Base-by-base conservation (phyloP, 768 basidiomycete genomes). In the Neoboletus brunneissimus region DNA sequence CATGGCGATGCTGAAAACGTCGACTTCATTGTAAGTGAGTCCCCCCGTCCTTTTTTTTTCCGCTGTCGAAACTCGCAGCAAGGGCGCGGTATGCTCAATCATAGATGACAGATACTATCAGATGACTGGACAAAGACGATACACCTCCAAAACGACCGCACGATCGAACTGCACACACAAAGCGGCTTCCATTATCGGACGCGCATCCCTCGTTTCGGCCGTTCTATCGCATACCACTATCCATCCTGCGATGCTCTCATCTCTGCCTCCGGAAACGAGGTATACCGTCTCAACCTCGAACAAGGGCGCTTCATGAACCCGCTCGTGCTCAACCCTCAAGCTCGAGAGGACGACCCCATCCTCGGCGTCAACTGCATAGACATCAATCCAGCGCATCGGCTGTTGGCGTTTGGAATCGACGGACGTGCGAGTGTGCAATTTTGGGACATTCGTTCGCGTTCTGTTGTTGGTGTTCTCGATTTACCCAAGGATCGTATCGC, bases 101-200 rank as follows among this genome's bases (percentile, higher is more conserved):
- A 38, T 38, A 27, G 15, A 44, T 38, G 57, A 8, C 72, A 97
- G 94, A 87, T 93, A 64, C 79, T 98, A 9, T 98, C 95, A 1
- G 91, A 95, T 67, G 96, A 98, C 77, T 98, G 96, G 96, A 98
- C 96, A 8, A 98, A 98, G 71, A 88, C 91, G n/a, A 80, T 98
- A 59, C 94, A 97, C 70, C 81, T 99, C 2, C 97, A 98, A 80
- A 88, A 88, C 48, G 94, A 98, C 76, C 87, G 97, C n/a, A 91
- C 91, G 5, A 72, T 99, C 53, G 92, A 94, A 66, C 78, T 99
- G 6, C 97, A 99, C 69, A 96, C 92, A 0, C 97, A 98, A 70
- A 84, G 90, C 45, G 93, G 94, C 0, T 83, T 94, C 57, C 91
- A 98, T 72, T 92, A 97, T 69, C 86, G 89, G 38, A 92, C 94